Percentiles rank a stretch among this genome's conserved stretches.
Conservation (phyloP, 306 rosid genomes). For the Heteromeles arbutifolia region DNA sequence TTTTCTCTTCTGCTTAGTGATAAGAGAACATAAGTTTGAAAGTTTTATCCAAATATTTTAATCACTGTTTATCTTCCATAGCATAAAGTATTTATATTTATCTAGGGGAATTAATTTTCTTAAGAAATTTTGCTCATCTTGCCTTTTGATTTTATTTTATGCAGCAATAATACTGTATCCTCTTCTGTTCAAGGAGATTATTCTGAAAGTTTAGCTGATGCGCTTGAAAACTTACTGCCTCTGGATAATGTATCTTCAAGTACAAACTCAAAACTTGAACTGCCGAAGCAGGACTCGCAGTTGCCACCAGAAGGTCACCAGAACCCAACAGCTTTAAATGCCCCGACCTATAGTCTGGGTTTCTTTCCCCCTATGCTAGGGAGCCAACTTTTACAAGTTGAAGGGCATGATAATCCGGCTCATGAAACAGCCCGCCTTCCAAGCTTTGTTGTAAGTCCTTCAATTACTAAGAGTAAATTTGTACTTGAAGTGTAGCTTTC, state of each 20-base stretch:
- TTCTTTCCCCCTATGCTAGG: slow-evolving; percentile 24
- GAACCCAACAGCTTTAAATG: slow-evolving; percentile 26
- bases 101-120: not conserved
- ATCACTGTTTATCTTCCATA: not conserved
- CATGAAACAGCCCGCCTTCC: slow-evolving; percentile 23
- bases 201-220: slow-evolving; percentile 31
- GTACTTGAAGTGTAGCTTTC: not conserved
- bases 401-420: slow-evolving; percentile 19
- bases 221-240: slow-evolving; percentile 25
- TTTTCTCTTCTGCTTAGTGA: not conserved
- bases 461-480: not conserved
- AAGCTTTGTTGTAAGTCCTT: slow-evolving; percentile 27
- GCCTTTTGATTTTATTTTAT: slow-evolving; percentile 1
- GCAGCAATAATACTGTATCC: slow-evolving; percentile 39
- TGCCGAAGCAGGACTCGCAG: slow-evolving; percentile 37
- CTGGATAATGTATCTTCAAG: slow-evolving; percentile 28
- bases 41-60: not conserved
- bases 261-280: slow-evolving; percentile 38
- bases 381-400: slow-evolving; percentile 20
- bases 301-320: slow-evolving; percentile 36
- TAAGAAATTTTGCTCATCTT: slow-evolving; percentile 6
- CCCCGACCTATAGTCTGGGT: slow-evolving; percentile 23
- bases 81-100: not conserved
- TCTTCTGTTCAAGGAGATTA: slow-evolving; percentile 29
- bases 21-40: not conserved